Percentiles rank a stretch among this genome's conserved stretches.
Conservation (phyloP, 148 eudicot species). For the Vaccinium vitisidaea region DNA sequence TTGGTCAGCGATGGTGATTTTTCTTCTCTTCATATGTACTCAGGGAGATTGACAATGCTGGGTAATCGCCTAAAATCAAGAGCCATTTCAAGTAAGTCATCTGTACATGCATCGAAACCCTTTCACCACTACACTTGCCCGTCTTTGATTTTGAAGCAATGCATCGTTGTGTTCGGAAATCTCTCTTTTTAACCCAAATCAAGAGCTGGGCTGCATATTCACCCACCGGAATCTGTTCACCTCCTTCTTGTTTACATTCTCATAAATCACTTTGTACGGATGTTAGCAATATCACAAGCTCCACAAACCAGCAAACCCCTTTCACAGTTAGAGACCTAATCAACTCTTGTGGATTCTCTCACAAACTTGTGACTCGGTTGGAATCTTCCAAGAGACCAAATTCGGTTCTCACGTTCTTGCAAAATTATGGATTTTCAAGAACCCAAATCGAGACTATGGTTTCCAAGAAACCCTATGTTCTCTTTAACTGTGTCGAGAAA, state of each 20-base stretch:
- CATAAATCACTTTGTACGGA: neutral
- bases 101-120: no score
- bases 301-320: neutral
- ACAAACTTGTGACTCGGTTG: neutral
- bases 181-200: neutral
- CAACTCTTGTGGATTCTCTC: neutral
- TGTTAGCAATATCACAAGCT: neutral
- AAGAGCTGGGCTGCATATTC: neutral
- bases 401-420: neutral
- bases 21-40: no score
- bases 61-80: no score
- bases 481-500: neutral
- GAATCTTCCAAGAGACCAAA: neutral
- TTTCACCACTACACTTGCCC: no score
- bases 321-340: neutral
- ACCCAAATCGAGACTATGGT: neutral
- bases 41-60: no score
- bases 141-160: neutral
- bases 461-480: neutral
- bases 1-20: no score
- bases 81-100: no score
- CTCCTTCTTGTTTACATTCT: neutral
- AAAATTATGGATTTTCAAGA: neutral
- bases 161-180: neutral
- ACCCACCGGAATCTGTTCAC: neutral